phyloP scores from a whole-genome alignment of 2,329 filamentous ascomycete species.

The Arthrobotrys conoides region DNA sequence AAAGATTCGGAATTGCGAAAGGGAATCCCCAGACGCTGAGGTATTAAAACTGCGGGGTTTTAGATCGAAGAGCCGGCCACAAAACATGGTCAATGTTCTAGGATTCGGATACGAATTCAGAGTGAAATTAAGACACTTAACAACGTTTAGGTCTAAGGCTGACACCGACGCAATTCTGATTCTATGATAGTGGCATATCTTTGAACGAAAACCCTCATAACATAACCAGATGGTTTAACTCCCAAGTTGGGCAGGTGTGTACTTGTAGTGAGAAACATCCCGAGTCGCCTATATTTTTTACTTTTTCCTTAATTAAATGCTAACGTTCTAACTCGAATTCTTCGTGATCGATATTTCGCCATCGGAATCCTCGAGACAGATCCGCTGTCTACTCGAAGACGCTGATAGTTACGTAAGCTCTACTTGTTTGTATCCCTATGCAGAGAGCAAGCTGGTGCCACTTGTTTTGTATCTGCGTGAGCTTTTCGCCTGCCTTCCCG shows the following conservation, averaged over 20 bases:
- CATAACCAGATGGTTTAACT: not conserved
- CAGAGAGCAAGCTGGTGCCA: constrained; percentile 28
- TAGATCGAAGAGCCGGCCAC: not conserved
- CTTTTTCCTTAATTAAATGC: not conserved
- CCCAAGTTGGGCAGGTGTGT: constrained; percentile 15
- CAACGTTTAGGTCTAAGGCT: not conserved
- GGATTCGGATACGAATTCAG: constrained; percentile 2
- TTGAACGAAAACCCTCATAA: constrained; percentile 9
- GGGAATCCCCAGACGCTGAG: constrained; percentile 3
- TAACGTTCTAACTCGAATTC: not conserved
- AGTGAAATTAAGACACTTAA: constrained; percentile 1
- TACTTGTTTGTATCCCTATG: constrained; percentile 15
- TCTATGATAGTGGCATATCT: constrained; percentile 23
- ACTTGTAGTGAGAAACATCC: constrained; percentile 1
- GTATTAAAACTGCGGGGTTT: constrained; percentile 31
- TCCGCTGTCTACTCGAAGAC: constrained; percentile 38
- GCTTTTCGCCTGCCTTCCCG: constrained; percentile 45
- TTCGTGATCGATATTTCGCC: constrained; percentile 18
- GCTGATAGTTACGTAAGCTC: constrained; percentile 46
- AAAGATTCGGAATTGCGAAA: constrained; percentile 2
- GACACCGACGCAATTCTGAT: constrained; percentile 9
- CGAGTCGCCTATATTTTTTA: constrained; percentile 24
- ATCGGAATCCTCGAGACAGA: constrained; percentile 20
- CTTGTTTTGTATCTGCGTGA: constrained; percentile 35
- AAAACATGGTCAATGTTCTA: not conserved